Percentiles rank a stretch among this genome's conserved stretches.
These are phyloP conservation scores for Rhizopus delemar DNA, from an alignment of 371 early-diverging fungal genomes.

Conservation along the genomic window DNA sequence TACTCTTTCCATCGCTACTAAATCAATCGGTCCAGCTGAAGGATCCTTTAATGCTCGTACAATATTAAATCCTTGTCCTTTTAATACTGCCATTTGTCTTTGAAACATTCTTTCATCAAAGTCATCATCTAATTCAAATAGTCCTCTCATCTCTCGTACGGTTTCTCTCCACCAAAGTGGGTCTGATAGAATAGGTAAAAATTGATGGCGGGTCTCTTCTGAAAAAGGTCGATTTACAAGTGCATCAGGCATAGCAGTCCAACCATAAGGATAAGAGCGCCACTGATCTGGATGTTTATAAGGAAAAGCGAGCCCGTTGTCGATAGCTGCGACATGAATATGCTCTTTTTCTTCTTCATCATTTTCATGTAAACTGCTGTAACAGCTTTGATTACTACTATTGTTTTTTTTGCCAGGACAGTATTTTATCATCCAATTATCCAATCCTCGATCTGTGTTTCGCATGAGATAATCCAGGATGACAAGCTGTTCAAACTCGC, in stretches of 20 bases:
- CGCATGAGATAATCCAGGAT: slow-evolving; percentile 88
- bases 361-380: slow-evolving; percentile 11
- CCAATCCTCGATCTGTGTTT: slow-evolving; percentile 87
- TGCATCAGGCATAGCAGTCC: slow-evolving; percentile 72
- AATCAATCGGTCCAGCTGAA: slow-evolving; percentile 57
- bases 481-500: slow-evolving; percentile 82
- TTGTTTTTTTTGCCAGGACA: slow-evolving; percentile 38
- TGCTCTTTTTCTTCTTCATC: slow-evolving; percentile 32
- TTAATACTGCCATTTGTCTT: slow-evolving; percentile 79
- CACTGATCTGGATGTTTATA: slow-evolving; percentile 91
- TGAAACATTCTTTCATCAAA: slow-evolving; percentile 83
- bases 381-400: slow-evolving; percentile 15
- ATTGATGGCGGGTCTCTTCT: slow-evolving; percentile 59
- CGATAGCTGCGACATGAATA: slow-evolving; percentile 82
- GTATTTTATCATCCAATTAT: slow-evolving; percentile 90
- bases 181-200: slow-evolving; percentile 69
- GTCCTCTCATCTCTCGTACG: slow-evolving; percentile 59
- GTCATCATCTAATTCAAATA: slow-evolving; percentile 73
- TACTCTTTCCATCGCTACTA: slow-evolving; percentile 55
- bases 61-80: slow-evolving; percentile 86
- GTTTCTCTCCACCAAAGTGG: slow-evolving; percentile 82
- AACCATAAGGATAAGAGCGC: slow-evolving; percentile 89
- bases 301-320: slow-evolving; percentile 92
- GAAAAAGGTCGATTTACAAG: slow-evolving; percentile 70
- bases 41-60: slow-evolving; percentile 66